These are phyloP conservation scores for Halophytophthora batemanensis DNA, from an alignment of 352 stramenopile species.

Conservation along the genomic window DNA sequence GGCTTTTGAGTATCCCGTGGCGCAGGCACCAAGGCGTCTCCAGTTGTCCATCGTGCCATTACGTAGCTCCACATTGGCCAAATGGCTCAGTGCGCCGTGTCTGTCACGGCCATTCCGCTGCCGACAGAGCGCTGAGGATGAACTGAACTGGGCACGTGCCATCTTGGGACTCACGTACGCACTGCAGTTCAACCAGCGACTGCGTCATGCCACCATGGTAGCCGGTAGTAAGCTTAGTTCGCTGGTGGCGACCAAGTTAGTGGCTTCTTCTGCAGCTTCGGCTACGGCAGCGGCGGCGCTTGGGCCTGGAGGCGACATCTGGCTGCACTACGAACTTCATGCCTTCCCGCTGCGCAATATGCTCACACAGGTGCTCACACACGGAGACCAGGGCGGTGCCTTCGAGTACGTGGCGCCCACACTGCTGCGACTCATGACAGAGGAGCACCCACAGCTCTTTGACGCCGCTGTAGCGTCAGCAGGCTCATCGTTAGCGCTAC, in stretches of 20 bases:
- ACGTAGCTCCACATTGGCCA: conserved; percentile 28
- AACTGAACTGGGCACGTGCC: conserved; percentile 33
- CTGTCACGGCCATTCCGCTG: conserved; percentile 14
- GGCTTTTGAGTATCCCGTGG: conserved; percentile 70
- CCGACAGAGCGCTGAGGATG: conserved; percentile 8
- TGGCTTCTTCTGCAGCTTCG: conserved; percentile 23
- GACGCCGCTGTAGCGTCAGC: conserved; percentile 18
- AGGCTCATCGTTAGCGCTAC: conserved; percentile 17
- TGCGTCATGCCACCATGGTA: conserved; percentile 50
- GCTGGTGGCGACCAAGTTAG: conserved; percentile 28
- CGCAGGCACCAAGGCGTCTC: conserved; percentile 42
- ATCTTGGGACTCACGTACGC: conserved; percentile 52
- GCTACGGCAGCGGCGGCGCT: conserved; percentile 22
- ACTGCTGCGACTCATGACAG: conserved; percentile 45
- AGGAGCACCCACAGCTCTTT: conserved; percentile 50
- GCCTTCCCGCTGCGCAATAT: conserved; percentile 49
- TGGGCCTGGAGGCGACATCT: conserved; percentile 39
- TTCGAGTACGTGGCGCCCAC: conserved; percentile 61
- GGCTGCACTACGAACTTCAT: conserved; percentile 46
- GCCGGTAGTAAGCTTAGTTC: conserved; percentile 51
- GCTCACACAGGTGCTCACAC: conserved; percentile 24
- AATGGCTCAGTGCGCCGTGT: conserved; percentile 33
- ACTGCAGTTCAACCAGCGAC: conserved; percentile 65
- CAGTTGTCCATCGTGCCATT: conserved; percentile 69
- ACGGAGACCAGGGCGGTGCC: conserved; percentile 26